Conservation (phyloP, 1,139 yeast species). For the Hyphopichia buzzinii region DNA sequence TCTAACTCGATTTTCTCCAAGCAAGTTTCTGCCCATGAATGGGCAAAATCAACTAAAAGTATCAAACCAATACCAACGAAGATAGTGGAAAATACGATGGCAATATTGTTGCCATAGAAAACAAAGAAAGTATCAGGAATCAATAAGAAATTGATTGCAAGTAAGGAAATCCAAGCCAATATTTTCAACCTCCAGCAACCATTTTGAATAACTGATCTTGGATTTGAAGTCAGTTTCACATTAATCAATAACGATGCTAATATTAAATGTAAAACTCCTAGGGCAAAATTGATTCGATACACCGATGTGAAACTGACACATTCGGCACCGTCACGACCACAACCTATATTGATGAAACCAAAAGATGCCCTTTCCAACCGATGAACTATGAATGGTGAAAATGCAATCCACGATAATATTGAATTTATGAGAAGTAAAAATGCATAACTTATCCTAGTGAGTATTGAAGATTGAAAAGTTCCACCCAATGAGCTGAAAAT, state of each 20-base stretch:
- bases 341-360: slow-evolving; percentile 59
- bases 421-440: slow-evolving; percentile 73
- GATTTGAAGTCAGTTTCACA: slow-evolving; percentile 75
- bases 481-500: slow-evolving; percentile 17
- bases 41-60: slow-evolving; percentile 92
- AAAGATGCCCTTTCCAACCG: slow-evolving; percentile 73
- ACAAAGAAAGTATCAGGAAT: slow-evolving; percentile 87
- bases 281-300: slow-evolving; percentile 83
- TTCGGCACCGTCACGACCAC: slow-evolving; percentile 77
- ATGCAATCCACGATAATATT: slow-evolving; percentile 83
- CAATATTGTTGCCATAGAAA: slow-evolving; percentile 87
- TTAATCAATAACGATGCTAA: slow-evolving; percentile 68
- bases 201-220: slow-evolving; percentile 82
- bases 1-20: slow-evolving; percentile 85
- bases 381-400: slow-evolving; percentile 76
- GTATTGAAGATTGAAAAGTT: slow-evolving; percentile 62
- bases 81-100: slow-evolving; percentile 78
- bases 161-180: slow-evolving; percentile 55
- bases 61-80: slow-evolving; percentile 90
- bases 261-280: slow-evolving; percentile 74
- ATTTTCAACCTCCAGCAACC: slow-evolving; percentile 87
- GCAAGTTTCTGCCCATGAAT: slow-evolving; percentile 98
- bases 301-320: slow-evolving; percentile 94
- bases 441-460: slow-evolving; percentile 79
- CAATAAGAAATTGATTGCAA: slow-evolving; percentile 60